phyloP scores from a whole-genome alignment of 805 yeast genomes.

The Kregervanrija delftensis region DNA sequence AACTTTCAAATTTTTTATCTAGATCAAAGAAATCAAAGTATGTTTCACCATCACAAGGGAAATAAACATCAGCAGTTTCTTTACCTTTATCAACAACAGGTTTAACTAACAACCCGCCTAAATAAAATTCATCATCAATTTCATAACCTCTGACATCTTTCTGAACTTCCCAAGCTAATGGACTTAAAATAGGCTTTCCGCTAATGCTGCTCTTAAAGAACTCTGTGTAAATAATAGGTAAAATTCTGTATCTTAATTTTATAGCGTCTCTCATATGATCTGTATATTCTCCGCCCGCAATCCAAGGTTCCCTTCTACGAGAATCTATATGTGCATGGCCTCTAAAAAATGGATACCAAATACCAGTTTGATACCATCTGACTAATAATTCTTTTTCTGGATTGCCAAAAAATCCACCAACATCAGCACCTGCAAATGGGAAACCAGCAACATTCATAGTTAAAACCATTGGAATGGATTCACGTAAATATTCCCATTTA shows the following conservation, averaged over 20 bases:
- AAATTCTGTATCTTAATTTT: slow-evolving; percentile 60
- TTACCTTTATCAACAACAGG: slow-evolving; percentile 65
- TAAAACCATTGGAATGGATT: slow-evolving; percentile 82
- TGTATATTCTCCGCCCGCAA: slow-evolving; percentile 70
- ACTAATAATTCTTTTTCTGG: slow-evolving; percentile 75
- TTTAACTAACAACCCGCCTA: slow-evolving; percentile 68
- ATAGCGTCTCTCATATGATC: slow-evolving; percentile 64
- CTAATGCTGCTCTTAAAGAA: slow-evolving; percentile 55
- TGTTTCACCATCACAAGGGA: slow-evolving; percentile 45
- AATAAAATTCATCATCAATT: slow-evolving; percentile 77
- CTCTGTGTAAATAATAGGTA: slow-evolving; percentile 76
- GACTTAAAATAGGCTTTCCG: slow-evolving; percentile 69
- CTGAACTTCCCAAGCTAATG: slow-evolving; percentile 55
- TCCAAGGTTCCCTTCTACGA: slow-evolving; percentile 87
- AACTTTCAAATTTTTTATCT: slow-evolving; percentile 24
- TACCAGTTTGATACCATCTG: slow-evolving; percentile 95
- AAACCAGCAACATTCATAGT: slow-evolving; percentile 76
- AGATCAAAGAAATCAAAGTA: slow-evolving; percentile 46
- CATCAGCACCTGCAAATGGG: slow-evolving; percentile 95
- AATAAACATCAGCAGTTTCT: slow-evolving; percentile 31
- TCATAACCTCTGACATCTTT: slow-evolving; percentile 39
- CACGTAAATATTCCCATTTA: slow-evolving; percentile 77
- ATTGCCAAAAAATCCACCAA: slow-evolving; percentile 93
- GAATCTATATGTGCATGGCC: slow-evolving; percentile 97
- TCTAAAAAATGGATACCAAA: slow-evolving; percentile 94